Percentiles rank a stretch among this genome's conserved stretches.
These are phyloP conservation scores for Salvia hispanica DNA, from an alignment of 257 asterid genomes.

Conservation along the genomic window DNA sequence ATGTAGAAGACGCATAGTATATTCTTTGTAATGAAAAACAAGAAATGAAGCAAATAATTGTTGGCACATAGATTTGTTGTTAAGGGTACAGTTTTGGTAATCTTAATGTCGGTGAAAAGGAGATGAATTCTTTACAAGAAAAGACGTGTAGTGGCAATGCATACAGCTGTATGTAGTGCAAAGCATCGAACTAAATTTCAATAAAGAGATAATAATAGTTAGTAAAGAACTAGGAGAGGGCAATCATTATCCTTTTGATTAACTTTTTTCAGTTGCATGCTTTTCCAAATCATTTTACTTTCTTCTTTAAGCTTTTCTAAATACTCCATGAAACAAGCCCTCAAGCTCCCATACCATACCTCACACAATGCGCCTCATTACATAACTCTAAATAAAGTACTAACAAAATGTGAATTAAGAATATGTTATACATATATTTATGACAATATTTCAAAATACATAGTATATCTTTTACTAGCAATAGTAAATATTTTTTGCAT, in stretches of 20 bases:
- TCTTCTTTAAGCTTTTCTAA: neutral
- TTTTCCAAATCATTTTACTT: constrained; percentile 3
- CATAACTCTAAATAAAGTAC: too few relatives aligned
- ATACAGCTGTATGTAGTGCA: constrained; percentile 41
- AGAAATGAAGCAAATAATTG: too few relatives aligned
- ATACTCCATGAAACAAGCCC: neutral
- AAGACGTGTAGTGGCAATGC: constrained; percentile 26
- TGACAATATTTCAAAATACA: neutral
- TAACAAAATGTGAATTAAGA: too few relatives aligned
- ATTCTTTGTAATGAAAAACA: too few relatives aligned
- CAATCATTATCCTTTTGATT: constrained; percentile 59
- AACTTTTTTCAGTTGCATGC: constrained; percentile 33
- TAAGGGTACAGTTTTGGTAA: neutral
- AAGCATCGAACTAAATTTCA: constrained; percentile 29
- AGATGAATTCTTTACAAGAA: neutral
- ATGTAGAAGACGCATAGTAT: too few relatives aligned
- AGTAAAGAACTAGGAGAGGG: constrained; percentile 25
- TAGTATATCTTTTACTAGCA: too few relatives aligned
- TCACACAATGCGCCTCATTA: too few relatives aligned
- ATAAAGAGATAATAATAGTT: constrained; percentile 30
- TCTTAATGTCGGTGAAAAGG: constrained; percentile 10
- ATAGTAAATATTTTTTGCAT: too few relatives aligned
- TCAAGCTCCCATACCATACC: neutral
- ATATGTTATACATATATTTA: too few relatives aligned
- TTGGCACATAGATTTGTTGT: neutral